These are phyloP conservation scores for Mollisiaceae sp. DNA, from an alignment of 2,329 filamentous ascomycete genomes.

Conservation along the genomic window DNA sequence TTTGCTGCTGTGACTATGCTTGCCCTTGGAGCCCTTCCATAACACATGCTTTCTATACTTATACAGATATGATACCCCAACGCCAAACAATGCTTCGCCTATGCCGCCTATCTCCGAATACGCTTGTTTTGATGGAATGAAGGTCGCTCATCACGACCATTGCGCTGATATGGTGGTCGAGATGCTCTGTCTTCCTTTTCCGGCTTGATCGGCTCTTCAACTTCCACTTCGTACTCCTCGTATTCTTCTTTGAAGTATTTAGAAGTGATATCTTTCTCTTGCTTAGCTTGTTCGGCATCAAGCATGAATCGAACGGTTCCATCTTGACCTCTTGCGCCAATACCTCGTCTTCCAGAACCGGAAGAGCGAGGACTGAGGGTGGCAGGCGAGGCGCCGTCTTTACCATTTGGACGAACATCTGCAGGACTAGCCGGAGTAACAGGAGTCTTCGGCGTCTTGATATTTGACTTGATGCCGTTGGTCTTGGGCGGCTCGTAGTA, in stretches of 20 bases:
- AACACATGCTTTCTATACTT: background rate
- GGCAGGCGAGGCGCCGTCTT: slow-evolving; percentile 38
- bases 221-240: slow-evolving; percentile 78
- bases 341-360: slow-evolving; percentile 35
- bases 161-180: slow-evolving; percentile 20
- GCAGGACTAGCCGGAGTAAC: slow-evolving; percentile 43
- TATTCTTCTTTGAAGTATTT: slow-evolving; percentile 75
- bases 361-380: slow-evolving; percentile 41
- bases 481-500: slow-evolving; percentile 52
- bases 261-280: slow-evolving; percentile 71
- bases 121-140: slow-evolving; percentile 8
- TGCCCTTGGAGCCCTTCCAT: background rate
- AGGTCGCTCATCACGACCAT: slow-evolving; percentile 21
- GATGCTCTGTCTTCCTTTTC: slow-evolving; percentile 28
- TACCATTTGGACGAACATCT: slow-evolving; percentile 40
- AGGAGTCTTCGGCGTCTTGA: slow-evolving; percentile 43
- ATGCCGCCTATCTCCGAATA: background rate
- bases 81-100: slow-evolving; percentile 9
- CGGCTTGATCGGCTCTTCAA: slow-evolving; percentile 62
- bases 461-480: slow-evolving; percentile 43
- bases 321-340: slow-evolving; percentile 53
- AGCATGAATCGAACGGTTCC: slow-evolving; percentile 91
- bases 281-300: slow-evolving; percentile 74
- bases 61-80: slow-evolving; percentile 8
- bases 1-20: background rate